Conservation (phyloP, 73 alveolate genomes). For the Paramecium tetraurelia region DNA sequence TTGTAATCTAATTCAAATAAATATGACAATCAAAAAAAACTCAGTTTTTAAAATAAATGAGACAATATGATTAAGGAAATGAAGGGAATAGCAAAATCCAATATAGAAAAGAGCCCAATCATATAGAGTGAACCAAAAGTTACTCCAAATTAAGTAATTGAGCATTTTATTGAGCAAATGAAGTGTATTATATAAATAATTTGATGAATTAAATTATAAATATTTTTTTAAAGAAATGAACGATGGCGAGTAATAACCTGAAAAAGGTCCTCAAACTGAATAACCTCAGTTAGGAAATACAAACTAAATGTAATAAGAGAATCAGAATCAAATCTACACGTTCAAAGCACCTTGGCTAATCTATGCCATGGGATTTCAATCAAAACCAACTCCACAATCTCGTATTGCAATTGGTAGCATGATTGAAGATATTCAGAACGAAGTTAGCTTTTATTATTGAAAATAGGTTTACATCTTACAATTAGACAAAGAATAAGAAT, state of each 20-base stretch:
- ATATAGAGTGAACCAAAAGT: background rate
- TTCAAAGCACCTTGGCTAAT: slow-evolving; percentile 60
- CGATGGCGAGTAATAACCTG: background rate
- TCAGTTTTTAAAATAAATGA: background rate
- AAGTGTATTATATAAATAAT: background rate
- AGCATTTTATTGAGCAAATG: background rate
- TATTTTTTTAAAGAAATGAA: background rate
- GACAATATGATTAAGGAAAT: background rate
- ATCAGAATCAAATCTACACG: background rate
- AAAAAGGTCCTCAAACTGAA: background rate
- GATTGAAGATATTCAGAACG: slow-evolving; percentile 53
- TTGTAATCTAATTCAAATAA: background rate
- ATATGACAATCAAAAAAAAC: background rate
- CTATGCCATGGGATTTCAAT: slow-evolving; percentile 54
- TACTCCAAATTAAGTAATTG: background rate
- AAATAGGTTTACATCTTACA: slow-evolving; percentile 69
- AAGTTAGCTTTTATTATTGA: background rate
- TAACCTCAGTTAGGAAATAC: background rate
- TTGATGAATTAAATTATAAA: slow-evolving; percentile 17
- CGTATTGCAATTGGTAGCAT: slow-evolving; percentile 56
- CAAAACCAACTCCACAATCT: slow-evolving; percentile 40
- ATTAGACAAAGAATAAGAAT: slow-evolving; percentile 70
- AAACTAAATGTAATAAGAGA: background rate
- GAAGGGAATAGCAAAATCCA: background rate
- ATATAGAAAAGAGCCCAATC: background rate